Percentiles rank a stretch among this genome's conserved stretches.
phyloP scores from a whole-genome alignment of 2,329 filamentous ascomycete species.

The Didymella arachidicola region DNA sequence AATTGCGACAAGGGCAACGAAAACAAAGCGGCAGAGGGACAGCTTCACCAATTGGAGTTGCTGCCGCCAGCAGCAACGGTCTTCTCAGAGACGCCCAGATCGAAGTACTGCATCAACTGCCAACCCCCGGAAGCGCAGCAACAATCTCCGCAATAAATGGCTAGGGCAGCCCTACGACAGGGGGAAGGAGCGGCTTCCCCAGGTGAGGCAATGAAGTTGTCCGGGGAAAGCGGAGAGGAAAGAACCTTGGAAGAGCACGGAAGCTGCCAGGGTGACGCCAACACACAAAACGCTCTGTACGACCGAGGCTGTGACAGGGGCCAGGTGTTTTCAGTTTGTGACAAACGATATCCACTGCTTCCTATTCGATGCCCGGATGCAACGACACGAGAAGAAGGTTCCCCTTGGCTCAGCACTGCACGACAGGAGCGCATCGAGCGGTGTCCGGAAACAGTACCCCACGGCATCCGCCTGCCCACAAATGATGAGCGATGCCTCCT shows the following conservation, averaged over 20 bases:
- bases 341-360: slow-evolving; percentile 27
- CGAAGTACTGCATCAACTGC: slow-evolving; percentile 7
- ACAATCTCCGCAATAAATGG: slow-evolving; percentile 9
- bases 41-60: slow-evolving; percentile 6
- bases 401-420: slow-evolving; percentile 32
- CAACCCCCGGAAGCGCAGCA: slow-evolving; percentile 1
- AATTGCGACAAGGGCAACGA: neutral
- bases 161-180: slow-evolving; percentile 20
- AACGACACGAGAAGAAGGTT: slow-evolving; percentile 28
- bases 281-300: slow-evolving; percentile 24
- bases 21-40: slow-evolving; percentile 1
- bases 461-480: slow-evolving; percentile 7
- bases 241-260: slow-evolving; percentile 15
- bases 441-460: slow-evolving; percentile 12
- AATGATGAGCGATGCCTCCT: slow-evolving; percentile 8
- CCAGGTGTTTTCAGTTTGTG: slow-evolving; percentile 3
- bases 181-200: slow-evolving; percentile 33
- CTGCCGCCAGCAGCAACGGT: neutral
- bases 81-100: slow-evolving; percentile 2
- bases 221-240: slow-evolving; percentile 32
- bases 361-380: slow-evolving; percentile 30
- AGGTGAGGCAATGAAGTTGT: slow-evolving; percentile 27
- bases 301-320: slow-evolving; percentile 7
- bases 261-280: slow-evolving; percentile 11
- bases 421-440: slow-evolving; percentile 25